A percentile compares a stretch with the other conserved stretches of the same genome.
phyloP scores from a whole-genome alignment of 2,329 filamentous ascomycete species.

The Colletotrichum gloeosporioides region DNA sequence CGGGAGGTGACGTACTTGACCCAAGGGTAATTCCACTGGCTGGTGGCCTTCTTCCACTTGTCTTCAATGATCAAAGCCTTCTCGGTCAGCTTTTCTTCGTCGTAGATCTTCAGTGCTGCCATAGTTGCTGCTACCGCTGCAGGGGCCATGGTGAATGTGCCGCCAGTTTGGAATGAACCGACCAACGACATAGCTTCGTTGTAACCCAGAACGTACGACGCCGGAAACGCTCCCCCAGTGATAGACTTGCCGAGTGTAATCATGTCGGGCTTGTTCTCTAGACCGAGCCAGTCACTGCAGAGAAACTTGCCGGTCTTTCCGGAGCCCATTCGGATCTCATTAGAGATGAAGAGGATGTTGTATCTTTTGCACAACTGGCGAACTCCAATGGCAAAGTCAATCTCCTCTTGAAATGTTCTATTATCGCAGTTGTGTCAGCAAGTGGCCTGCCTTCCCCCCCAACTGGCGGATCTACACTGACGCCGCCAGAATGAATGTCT shows the following conservation, averaged over 20 bases:
- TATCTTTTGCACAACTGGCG: not conserved
- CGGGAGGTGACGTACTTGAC: too few species aligned
- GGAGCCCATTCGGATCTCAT: not conserved
- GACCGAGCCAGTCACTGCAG: not conserved
- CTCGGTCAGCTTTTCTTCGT: too few species aligned
- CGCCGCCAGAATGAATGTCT: not conserved
- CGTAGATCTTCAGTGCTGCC: too few species aligned
- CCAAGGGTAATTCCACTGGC: too few species aligned
- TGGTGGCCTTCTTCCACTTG: too few species aligned
- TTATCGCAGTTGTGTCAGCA: not conserved
- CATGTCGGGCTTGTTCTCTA: not conserved
- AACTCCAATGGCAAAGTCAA: not conserved
- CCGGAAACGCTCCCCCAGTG: not conserved
- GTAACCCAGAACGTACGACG: not conserved
- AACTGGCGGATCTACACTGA: too few species aligned
- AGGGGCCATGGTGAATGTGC: too few species aligned
- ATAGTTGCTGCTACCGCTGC: too few species aligned
- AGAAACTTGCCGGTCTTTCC: not conserved
- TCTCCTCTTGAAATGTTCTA: not conserved
- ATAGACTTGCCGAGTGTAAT: not conserved
- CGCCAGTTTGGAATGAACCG: too few species aligned
- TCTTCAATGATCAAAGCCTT: too few species aligned
- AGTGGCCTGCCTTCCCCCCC: too few species aligned
- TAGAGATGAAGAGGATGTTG: not conserved
- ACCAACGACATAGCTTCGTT: not conserved